These are phyloP conservation scores for Eucalyptus cloeziana DNA, from an alignment of 345 rosid species.

Conservation along the genomic window DNA sequence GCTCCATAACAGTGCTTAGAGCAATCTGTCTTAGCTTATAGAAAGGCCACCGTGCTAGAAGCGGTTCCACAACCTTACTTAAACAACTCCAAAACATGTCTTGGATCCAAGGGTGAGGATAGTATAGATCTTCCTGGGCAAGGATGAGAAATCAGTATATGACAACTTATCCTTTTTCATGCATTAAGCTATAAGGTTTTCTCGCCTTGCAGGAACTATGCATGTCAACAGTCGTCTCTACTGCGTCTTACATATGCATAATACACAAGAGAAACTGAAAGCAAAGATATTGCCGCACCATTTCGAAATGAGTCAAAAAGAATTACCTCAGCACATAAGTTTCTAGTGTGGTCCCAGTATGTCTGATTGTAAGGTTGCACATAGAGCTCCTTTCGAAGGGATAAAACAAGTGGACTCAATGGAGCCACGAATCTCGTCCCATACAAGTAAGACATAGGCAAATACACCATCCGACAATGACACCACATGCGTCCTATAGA, in stretches of 20 bases:
- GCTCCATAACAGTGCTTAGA: conserved; percentile 27
- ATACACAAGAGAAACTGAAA: neutral
- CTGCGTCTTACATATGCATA: neutral
- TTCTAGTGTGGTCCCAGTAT: conserved; percentile 42
- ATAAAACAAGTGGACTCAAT: neutral
- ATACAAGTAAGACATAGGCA: neutral
- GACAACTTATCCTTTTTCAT: no score
- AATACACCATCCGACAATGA: neutral
- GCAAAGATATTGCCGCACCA: neutral
- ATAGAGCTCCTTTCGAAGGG: neutral
- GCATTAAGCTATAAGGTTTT: neutral
- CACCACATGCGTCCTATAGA: neutral
- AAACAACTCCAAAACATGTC: conserved; percentile 46
- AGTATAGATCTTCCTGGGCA: conserved; percentile 46
- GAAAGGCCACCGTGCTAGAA: conserved; percentile 38
- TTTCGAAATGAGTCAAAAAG: neutral
- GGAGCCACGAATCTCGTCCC: neutral
- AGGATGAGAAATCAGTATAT: neutral
- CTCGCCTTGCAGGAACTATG: neutral
- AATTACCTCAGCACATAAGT: conserved; percentile 34
- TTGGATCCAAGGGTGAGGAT: conserved; percentile 38
- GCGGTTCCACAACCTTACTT: conserved; percentile 27
- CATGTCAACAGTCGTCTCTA: neutral
- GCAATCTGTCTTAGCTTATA: conserved; percentile 33
- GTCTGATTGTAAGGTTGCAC: neutral